Percentiles rank a stretch among this genome's conserved stretches.
These are phyloP conservation scores for Colletotrichum euphorbiae DNA, from an alignment of 2,329 filamentous ascomycete species.

Conservation along the genomic window DNA sequence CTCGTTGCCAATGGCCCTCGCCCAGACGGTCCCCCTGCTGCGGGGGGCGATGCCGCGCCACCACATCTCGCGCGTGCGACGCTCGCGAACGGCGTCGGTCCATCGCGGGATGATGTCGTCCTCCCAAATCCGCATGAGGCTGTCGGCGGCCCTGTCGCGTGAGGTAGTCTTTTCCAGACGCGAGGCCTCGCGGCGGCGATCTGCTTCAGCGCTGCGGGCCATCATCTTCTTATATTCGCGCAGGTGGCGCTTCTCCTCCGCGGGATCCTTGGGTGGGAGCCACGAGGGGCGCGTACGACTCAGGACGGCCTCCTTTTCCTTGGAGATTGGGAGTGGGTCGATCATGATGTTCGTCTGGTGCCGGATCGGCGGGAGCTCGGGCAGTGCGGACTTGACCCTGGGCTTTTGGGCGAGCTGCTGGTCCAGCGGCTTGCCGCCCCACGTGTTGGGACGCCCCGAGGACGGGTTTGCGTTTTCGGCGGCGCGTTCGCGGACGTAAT, in stretches of 20 bases:
- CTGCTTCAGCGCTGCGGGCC: slow-evolving; percentile 69
- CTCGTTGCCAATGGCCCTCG: slow-evolving; percentile 78
- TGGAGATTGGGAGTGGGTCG: slow-evolving; percentile 84
- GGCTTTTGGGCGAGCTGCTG: slow-evolving; percentile 53
- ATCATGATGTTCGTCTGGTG: slow-evolving; percentile 81
- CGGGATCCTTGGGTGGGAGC: slow-evolving; percentile 88
- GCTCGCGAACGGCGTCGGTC: slow-evolving; percentile 76
- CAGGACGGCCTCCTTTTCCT: slow-evolving; percentile 86
- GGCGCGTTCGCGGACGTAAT: slow-evolving; percentile 48
- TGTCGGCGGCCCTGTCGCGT: slow-evolving; percentile 66
- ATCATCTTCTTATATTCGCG: slow-evolving; percentile 89
- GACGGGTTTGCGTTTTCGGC: slow-evolving; percentile 41
- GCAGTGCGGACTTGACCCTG: slow-evolving; percentile 73
- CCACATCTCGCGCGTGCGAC: slow-evolving; percentile 80
- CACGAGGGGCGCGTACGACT: slow-evolving; percentile 85
- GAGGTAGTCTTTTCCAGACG: slow-evolving; percentile 63
- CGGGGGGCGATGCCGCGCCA: slow-evolving; percentile 82
- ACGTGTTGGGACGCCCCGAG: slow-evolving; percentile 54
- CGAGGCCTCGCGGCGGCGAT: slow-evolving; percentile 68
- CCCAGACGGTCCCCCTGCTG: slow-evolving; percentile 77
- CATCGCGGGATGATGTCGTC: slow-evolving; percentile 81
- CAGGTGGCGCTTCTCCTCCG: slow-evolving; percentile 90
- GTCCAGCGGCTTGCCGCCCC: slow-evolving; percentile 45
- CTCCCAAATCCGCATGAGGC: slow-evolving; percentile 76
- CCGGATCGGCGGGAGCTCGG: slow-evolving; percentile 77